phyloP scores from a whole-genome alignment of 257 asterid genomes.

The Paulownia fortunei region DNA sequence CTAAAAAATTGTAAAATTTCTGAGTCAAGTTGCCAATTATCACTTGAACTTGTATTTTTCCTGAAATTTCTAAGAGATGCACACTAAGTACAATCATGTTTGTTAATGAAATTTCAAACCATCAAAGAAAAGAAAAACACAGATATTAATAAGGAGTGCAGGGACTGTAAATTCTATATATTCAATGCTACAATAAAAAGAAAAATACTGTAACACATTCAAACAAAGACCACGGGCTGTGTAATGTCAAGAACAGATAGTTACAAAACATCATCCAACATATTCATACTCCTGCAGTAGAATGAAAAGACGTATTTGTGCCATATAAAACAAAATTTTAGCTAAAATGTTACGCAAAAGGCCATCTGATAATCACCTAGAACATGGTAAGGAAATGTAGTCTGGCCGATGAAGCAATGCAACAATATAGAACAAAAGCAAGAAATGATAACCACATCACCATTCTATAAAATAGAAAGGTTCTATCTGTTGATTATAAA shows the following conservation, averaged over 20 bases:
- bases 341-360: background rate
- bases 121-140: too few relatives aligned
- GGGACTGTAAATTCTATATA: too few relatives aligned
- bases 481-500: background rate
- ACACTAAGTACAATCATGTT: background rate
- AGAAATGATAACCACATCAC: background rate
- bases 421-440: background rate
- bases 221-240: background rate
- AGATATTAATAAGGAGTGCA: too few relatives aligned
- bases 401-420: background rate
- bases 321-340: background rate
- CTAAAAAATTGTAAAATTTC: too few relatives aligned
- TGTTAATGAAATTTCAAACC: too few relatives aligned
- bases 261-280: background rate
- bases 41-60: too few relatives aligned
- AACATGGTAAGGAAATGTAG: background rate
- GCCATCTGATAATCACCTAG: background rate
- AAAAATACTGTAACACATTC: too few relatives aligned
- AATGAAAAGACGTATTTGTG: background rate
- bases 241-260: background rate
- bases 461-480: background rate
- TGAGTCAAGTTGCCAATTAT: too few relatives aligned
- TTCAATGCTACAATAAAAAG: too few relatives aligned
- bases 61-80: too few relatives aligned
- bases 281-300: background rate